Evolutionary conservation across 306 rosid species (phyloP).

Genomic region (Cucurbita maxima): DNA sequence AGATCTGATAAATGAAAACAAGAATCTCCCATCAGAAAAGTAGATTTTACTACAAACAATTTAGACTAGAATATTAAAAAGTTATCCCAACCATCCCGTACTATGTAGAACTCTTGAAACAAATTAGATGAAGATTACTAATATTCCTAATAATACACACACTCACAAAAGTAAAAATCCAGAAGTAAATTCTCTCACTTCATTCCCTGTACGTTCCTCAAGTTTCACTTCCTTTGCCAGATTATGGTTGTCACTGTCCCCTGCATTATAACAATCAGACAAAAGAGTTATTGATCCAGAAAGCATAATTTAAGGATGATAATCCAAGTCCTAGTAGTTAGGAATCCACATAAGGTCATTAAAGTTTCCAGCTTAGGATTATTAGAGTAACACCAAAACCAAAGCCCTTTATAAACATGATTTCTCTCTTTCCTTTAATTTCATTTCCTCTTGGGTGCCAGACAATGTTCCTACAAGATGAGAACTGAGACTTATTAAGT

Average conservation of each 20-base stretch:
- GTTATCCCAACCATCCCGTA: not conserved
- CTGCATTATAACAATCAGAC: conserved; percentile 21
- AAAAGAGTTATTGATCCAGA: not conserved
- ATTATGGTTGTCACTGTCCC: conserved; percentile 17
- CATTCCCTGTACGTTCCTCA: conserved; percentile 16
- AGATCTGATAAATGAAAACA: conserved; percentile 22
- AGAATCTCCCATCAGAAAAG: conserved; percentile 14
- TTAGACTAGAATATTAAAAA: not conserved
- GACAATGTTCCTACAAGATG: not conserved
- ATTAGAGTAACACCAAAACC: not conserved
- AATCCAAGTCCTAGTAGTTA: not conserved
- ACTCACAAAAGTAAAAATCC: not conserved
- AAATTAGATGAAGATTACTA: not conserved
- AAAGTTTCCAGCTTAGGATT: not conserved
- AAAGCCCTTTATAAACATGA: not conserved
- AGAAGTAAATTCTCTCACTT: conserved; percentile 23
- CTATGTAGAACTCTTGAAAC: not conserved
- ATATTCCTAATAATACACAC: not conserved
- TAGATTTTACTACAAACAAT: not conserved
- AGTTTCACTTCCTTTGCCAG: conserved; percentile 9
- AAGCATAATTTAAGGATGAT: not conserved
- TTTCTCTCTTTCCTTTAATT: not conserved
- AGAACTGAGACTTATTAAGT: not conserved
- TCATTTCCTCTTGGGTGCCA: not conserved
- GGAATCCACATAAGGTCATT: not conserved